A percentile compares a stretch with the other conserved stretches of the same genome.
Evolutionary conservation across 768 basidiomycete species (phyloP).

Genomic region (Sarcodon sp.): DNA sequence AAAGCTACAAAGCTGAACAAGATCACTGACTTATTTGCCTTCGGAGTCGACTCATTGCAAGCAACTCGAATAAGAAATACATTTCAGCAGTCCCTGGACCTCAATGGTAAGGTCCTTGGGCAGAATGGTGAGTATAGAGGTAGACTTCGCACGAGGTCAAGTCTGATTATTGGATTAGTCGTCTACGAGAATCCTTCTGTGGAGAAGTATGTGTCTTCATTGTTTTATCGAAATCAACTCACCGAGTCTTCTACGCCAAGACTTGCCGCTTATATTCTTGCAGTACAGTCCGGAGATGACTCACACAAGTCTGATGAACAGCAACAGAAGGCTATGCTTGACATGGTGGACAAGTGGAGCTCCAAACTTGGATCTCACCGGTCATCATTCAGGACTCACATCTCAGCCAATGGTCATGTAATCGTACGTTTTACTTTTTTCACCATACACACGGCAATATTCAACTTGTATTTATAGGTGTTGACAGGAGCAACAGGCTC

Average conservation of each 20-base stretch:
- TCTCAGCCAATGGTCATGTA: background rate
- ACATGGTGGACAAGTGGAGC: slow-evolving; percentile 29
- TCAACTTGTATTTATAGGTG: slow-evolving; percentile 12
- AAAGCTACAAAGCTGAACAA: slow-evolving; percentile 16
- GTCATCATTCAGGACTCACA: background rate
- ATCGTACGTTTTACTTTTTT: too few relatives aligned
- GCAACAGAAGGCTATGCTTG: slow-evolving; percentile 26
- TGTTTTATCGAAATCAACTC: background rate
- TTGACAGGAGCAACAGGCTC: slow-evolving; percentile 43
- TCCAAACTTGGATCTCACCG: slow-evolving; percentile 5
- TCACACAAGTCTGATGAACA: slow-evolving; percentile 9
- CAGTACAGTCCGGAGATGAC: slow-evolving; percentile 18
- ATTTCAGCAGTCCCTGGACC: slow-evolving; percentile 25
- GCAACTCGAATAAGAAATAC: slow-evolving; percentile 37
- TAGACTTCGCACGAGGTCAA: slow-evolving; percentile 2
- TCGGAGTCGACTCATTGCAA: slow-evolving; percentile 42
- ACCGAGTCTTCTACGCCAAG: slow-evolving; percentile 10
- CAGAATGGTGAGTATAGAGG: slow-evolving; percentile 17
- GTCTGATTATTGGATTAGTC: slow-evolving; percentile 9
- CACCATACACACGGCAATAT: too few relatives aligned
- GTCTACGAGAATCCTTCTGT: slow-evolving; percentile 40
- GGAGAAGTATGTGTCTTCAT: slow-evolving; percentile 17
- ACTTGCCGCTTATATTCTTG: slow-evolving; percentile 27
- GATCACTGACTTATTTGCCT: slow-evolving; percentile 27
- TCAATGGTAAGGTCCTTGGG: slow-evolving; percentile 17